These are phyloP conservation scores for Hymenoscyphus fraxineus DNA, from an alignment of 2,329 filamentous ascomycete species.

Conservation along the genomic window DNA sequence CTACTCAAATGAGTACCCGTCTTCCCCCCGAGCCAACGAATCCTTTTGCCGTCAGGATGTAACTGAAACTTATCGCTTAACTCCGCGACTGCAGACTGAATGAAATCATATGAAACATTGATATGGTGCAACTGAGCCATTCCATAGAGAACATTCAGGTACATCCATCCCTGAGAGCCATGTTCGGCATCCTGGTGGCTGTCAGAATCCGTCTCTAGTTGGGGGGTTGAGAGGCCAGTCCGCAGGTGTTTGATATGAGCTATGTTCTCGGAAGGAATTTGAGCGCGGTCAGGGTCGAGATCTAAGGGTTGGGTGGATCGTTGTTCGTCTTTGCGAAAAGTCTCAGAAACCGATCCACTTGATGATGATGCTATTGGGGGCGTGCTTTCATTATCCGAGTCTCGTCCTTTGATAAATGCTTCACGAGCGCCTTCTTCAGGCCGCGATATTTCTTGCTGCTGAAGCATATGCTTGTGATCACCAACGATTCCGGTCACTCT, in stretches of 20 bases:
- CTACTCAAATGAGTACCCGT: slow-evolving; percentile 64
- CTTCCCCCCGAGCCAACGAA: slow-evolving; percentile 71
- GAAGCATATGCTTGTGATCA: slow-evolving; percentile 27
- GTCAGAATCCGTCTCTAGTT: slow-evolving; percentile 41
- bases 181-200: slow-evolving; percentile 51
- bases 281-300: slow-evolving; percentile 72
- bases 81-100: slow-evolving; percentile 66
- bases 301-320: slow-evolving; percentile 73
- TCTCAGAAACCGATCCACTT: background rate
- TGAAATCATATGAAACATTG: slow-evolving; percentile 75
- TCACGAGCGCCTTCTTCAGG: background rate
- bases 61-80: slow-evolving; percentile 74
- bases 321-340: slow-evolving; percentile 36
- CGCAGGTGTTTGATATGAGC: slow-evolving; percentile 69
- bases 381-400: background rate
- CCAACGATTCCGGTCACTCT: slow-evolving; percentile 44
- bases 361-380: background rate
- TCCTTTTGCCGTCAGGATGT: slow-evolving; percentile 71
- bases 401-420: background rate
- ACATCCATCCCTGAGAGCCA: slow-evolving; percentile 73
- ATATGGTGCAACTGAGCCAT: slow-evolving; percentile 83
- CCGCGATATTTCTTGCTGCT: slow-evolving; percentile 40
- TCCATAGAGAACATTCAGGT: slow-evolving; percentile 74
- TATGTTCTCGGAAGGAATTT: slow-evolving; percentile 73
- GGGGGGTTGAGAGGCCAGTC: slow-evolving; percentile 56